These are phyloP conservation scores for Phytophthora tentaculata DNA, from an alignment of 352 stramenopile species.

Conservation along the genomic window DNA sequence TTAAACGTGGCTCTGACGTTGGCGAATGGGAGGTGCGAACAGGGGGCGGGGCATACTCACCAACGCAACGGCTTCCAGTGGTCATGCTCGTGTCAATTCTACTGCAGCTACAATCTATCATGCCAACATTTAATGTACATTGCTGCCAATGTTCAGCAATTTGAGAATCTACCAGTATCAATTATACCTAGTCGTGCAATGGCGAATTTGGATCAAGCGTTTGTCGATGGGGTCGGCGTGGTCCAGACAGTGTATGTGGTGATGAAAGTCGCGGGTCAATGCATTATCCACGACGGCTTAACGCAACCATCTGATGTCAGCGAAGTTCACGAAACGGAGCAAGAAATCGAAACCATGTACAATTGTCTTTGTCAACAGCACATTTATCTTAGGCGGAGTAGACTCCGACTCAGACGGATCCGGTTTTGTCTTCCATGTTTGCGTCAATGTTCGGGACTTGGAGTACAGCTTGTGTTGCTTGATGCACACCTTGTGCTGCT, in stretches of 20 bases:
- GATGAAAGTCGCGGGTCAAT: not conserved
- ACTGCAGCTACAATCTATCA: not conserved
- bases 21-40: not conserved
- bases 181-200: not conserved
- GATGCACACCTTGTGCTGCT: not conserved
- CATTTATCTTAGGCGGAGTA: no score
- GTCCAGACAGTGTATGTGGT: not conserved
- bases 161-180: not conserved
- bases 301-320: not conserved
- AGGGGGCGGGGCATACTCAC: not conserved
- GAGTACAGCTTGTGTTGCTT: not conserved
- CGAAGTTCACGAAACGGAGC: not conserved
- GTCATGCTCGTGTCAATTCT: not conserved
- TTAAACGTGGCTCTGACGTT: not conserved
- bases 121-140: not conserved
- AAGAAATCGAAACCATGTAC: not conserved
- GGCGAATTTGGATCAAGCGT: not conserved
- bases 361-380: no score
- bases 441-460: no score
- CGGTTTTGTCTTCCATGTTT: no score
- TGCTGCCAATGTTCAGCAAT: not conserved
- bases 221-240: not conserved
- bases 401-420: no score
- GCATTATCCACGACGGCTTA: not conserved
- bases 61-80: not conserved